Base-by-base conservation (phyloP, 306 rosid species). In the Acacia acuminata region DNA sequence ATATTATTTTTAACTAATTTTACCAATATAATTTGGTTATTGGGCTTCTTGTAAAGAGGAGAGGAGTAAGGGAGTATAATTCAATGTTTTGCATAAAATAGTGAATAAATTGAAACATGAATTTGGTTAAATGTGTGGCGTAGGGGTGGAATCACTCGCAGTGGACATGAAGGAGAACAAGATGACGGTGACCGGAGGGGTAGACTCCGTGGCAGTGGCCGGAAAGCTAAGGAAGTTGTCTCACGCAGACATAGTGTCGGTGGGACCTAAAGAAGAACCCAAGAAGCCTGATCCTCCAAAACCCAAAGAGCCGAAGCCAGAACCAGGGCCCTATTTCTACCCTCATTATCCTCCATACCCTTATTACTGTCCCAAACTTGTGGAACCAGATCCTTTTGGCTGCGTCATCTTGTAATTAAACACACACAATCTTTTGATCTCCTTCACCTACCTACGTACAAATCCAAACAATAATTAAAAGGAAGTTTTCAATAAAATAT, bases 141-240 rank as follows among this genome's bases (percentile, higher is more conserved):
- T 84, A 93, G 97, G 79, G 63, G 80, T 91, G 2, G 90, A 80
- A 5, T 91, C 92, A 70, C 73, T 89, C 11, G 67, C 84, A 2
- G 66, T 89, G 88, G 92, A 91, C 44, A 55, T 76, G 83, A 84
- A 89, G 77, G 90, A 86, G 63, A 70, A 73, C 84, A 86, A 89
- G 56, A 8, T 91, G 86, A 91, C 93, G 0, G 86, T 88, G 61
- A 79, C 45, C 0, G 93, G 94, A 19, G 86, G 83, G 16, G 13
- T 91, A 38, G 91, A 91, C 76, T 85, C 94, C 1, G 90, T 91
- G 14, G 0, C 1, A 2, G 71, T 91, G 61, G 90, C 79, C 70
- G 61, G 80, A 82, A 91, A 84, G 70, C 51, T 91, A 75, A 86
- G 88, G 79, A 89, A 86, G 85, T 56, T 93, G n/a, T 89, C 86